Evolutionary conservation across 108 stramenopile species (phyloP).

Genomic region (Cyclotella choctawhatcheeana): DNA sequence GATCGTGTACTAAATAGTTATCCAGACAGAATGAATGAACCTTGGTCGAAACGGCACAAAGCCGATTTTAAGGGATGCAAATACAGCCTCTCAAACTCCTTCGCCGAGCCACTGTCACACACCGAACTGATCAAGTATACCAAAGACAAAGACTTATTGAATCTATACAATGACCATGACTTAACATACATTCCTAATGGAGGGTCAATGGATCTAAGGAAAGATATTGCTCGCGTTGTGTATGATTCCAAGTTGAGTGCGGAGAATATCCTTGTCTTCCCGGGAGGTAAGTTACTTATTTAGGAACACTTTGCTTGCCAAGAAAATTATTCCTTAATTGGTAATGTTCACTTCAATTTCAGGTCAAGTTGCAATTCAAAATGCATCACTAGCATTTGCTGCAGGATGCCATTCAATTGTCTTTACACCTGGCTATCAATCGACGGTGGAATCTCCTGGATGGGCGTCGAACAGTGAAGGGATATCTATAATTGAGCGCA

Average conservation of each 20-base stretch:
- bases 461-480: conserved; percentile 53
- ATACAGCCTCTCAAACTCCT: conserved; percentile 81
- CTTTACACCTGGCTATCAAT: conserved; percentile 86
- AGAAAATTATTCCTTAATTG: not conserved
- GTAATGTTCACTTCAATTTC: not conserved
- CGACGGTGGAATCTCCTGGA: conserved; percentile 59
- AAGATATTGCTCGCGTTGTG: conserved; percentile 61
- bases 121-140: conserved; percentile 58
- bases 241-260: conserved; percentile 53
- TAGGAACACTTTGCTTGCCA: not conserved
- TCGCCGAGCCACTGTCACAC: conserved; percentile 67
- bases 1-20: not conserved
- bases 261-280: conserved; percentile 72
- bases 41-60: conserved; percentile 65
- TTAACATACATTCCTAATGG: conserved; percentile 80
- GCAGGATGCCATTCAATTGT: conserved; percentile 66
- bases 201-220: conserved; percentile 67
- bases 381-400: conserved; percentile 70
- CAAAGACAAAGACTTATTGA: conserved; percentile 47
- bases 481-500: conserved; percentile 57
- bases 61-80: conserved; percentile 56
- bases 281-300: conserved; percentile 42
- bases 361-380: conserved; percentile 82
- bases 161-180: conserved; percentile 57
- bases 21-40: conserved; percentile 31